phyloP scores from a whole-genome alignment of 225 moss, liverwort and hornwort genomes.

The Rhytidiadelphus loreus region DNA sequence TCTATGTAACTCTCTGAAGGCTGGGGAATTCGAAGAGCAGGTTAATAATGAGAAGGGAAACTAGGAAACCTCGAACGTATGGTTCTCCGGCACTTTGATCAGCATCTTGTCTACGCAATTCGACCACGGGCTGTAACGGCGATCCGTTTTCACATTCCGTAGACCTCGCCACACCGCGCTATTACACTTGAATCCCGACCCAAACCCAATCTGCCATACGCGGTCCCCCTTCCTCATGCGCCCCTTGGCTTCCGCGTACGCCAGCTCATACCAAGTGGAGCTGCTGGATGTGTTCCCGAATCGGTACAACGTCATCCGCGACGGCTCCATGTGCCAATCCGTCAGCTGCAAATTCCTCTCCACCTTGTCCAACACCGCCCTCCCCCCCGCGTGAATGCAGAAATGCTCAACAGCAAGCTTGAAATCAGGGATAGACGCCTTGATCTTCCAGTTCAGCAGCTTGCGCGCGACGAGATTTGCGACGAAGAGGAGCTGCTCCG shows the following conservation, averaged over 20 bases:
- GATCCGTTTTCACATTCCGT: background rate
- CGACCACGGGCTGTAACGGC: constrained; percentile 7
- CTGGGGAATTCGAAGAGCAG: background rate
- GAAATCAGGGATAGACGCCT: constrained; percentile 33
- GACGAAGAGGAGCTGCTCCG: constrained; percentile 33
- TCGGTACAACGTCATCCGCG: constrained; percentile 20
- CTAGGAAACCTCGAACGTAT: background rate
- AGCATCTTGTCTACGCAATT: constrained; percentile 19
- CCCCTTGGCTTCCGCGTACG: constrained; percentile 29
- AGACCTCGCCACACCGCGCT: constrained; percentile 23
- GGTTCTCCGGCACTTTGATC: background rate
- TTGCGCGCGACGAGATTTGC: constrained; percentile 7
- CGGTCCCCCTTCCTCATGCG: constrained; percentile 12
- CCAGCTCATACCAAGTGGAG: constrained; percentile 48
- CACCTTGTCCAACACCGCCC: constrained; percentile 23
- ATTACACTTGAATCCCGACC: constrained; percentile 41
- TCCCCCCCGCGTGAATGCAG: constrained; percentile 29
- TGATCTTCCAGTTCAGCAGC: constrained; percentile 3
- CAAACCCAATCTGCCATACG: constrained; percentile 41
- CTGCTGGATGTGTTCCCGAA: constrained; percentile 47
- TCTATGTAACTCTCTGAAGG: background rate
- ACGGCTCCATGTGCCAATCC: constrained; percentile 39
- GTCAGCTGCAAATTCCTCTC: constrained; percentile 31
- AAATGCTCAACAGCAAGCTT: constrained; percentile 34
- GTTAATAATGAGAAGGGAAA: background rate